Conservation (phyloP, 305 asterid species). For the Rubia tinctorum region DNA sequence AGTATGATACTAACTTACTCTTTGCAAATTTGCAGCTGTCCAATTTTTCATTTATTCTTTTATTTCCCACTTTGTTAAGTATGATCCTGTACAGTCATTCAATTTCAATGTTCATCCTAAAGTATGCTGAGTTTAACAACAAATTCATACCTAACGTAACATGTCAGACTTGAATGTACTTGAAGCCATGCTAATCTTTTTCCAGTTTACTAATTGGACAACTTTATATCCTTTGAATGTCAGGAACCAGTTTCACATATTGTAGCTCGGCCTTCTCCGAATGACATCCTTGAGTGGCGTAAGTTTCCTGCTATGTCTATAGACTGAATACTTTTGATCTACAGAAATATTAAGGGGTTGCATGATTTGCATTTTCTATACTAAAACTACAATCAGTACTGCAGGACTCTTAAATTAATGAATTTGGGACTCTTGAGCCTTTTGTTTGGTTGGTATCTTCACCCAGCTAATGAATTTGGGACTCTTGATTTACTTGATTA, state of each 20-base stretch:
- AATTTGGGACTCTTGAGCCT: background rate
- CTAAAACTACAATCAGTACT: background rate
- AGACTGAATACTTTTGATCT: conserved; percentile 6
- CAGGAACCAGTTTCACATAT: conserved; percentile 98
- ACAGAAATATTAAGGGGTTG: background rate
- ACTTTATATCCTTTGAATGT: conserved; percentile 13
- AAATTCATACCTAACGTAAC: no score
- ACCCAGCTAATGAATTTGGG: background rate
- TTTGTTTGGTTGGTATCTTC: background rate
- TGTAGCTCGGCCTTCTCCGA: conserved; percentile 90
- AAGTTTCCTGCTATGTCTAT: conserved; percentile 37
- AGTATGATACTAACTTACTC: conserved; percentile 41
- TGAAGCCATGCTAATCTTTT: background rate
- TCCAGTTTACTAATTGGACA: background rate
- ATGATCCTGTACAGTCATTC: background rate
- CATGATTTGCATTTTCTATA: background rate
- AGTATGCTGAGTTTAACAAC: no score
- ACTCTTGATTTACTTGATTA: background rate
- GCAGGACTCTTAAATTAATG: background rate
- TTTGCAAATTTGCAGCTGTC: conserved; percentile 6
- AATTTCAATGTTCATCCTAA: no score
- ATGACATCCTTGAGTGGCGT: conserved; percentile 99
- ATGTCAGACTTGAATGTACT: no score
- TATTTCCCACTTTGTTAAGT: background rate
- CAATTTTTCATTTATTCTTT: background rate